phyloP scores from a whole-genome alignment of 345 rosid species.

The Microthlaspi erraticum region DNA sequence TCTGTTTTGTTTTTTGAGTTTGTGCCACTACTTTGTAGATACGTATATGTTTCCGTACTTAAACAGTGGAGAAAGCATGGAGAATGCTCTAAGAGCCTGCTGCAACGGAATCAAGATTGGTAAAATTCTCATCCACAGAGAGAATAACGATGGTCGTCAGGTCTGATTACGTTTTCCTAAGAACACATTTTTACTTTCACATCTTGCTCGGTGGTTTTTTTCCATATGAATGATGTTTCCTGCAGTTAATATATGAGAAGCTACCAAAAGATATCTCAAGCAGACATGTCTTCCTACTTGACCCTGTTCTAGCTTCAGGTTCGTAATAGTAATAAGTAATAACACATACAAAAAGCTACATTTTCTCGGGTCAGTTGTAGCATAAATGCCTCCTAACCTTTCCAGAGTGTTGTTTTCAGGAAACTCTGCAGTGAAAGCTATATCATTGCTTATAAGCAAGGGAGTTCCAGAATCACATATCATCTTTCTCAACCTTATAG shows the following conservation, averaged over 20 bases:
- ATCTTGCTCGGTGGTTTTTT: slow-evolving; percentile 5
- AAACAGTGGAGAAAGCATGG: slow-evolving; percentile 95
- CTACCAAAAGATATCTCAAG: slow-evolving; percentile 87
- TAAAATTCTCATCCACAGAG: slow-evolving; percentile 84
- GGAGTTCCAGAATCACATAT: slow-evolving; percentile 83
- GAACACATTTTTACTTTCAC: not conserved
- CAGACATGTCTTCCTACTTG: slow-evolving; percentile 79
- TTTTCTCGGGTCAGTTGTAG: not conserved
- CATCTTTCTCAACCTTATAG: slow-evolving; percentile 91
- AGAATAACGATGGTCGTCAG: slow-evolving; percentile 75
- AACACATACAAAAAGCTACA: not conserved
- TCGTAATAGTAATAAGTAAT: slow-evolving; percentile 19
- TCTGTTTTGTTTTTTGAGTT: not conserved
- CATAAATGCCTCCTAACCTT: slow-evolving; percentile 30
- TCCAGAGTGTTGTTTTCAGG: slow-evolving; percentile 49
- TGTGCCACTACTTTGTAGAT: not conserved
- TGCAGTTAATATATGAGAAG: slow-evolving; percentile 92
- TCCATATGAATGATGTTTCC: slow-evolving; percentile 18
- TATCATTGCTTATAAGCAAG: slow-evolving; percentile 72
- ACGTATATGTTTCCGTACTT: slow-evolving; percentile 11
- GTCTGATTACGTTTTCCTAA: slow-evolving; percentile 36
- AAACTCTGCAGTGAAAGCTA: slow-evolving; percentile 81
- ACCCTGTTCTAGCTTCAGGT: slow-evolving; percentile 98
- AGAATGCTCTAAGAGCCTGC: slow-evolving; percentile 91
- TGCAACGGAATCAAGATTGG: slow-evolving; percentile 94